Evolutionary conservation across 179 eudicot species (phyloP).

Genomic region (Spinacia oleracea): DNA sequence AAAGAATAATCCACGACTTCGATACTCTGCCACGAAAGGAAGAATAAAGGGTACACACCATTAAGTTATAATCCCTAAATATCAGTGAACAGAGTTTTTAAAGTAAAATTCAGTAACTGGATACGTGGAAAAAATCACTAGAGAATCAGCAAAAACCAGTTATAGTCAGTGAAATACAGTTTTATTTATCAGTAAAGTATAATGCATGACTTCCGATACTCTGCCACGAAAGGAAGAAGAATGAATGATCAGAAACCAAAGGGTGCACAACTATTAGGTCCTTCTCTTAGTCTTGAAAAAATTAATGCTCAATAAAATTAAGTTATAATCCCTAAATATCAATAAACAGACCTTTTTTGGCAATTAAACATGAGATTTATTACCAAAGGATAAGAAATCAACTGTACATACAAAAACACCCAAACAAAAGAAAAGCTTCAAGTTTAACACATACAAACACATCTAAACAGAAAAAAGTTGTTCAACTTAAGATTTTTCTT

Average conservation of each 20-base stretch:
- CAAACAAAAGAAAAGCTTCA: too few relatives aligned
- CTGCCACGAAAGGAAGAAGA: too few relatives aligned
- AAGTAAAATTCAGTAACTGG: not conserved
- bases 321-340: not conserved
- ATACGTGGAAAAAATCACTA: not conserved
- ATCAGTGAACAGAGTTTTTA: not conserved
- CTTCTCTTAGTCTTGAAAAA: not conserved
- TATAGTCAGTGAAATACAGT: not conserved
- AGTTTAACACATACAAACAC: too few relatives aligned
- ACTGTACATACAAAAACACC: not conserved
- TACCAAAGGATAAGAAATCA: too few relatives aligned
- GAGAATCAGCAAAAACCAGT: not conserved
- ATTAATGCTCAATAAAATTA: not conserved
- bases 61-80: not conserved
- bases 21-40: constrained; percentile 49
- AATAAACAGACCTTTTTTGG: not conserved
- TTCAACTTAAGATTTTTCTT: too few relatives aligned
- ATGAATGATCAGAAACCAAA: not conserved
- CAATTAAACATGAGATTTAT: too few relatives aligned
- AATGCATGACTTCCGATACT: too few relatives aligned
- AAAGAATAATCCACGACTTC: constrained; percentile 95
- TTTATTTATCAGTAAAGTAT: not conserved
- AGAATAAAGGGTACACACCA: not conserved
- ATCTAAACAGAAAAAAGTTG: too few relatives aligned
- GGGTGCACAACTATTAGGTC: not conserved